Evolutionary conservation across 345 rosid genomes (phyloP).

Genomic region (Populus euphratica): DNA sequence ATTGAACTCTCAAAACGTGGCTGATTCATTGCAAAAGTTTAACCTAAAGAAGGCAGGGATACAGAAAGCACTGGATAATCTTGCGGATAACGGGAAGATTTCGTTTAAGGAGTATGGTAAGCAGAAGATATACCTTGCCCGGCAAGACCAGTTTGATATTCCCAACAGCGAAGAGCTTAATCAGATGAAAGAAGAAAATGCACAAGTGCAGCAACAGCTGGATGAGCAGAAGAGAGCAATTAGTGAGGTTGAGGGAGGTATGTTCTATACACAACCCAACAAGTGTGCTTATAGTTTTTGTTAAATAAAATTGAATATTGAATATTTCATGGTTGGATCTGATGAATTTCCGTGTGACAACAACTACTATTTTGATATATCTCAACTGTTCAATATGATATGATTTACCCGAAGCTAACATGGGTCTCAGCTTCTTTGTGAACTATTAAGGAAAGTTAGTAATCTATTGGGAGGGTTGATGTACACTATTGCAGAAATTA

Average conservation of each 20-base stretch:
- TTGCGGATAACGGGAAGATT: constrained; percentile 67
- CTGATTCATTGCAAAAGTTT: constrained; percentile 83
- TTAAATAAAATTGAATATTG: background rate
- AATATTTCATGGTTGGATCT: background rate
- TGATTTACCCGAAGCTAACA: background rate
- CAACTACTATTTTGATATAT: background rate
- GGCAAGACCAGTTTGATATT: constrained; percentile 87
- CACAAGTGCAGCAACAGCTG: constrained; percentile 56
- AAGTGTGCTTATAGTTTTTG: background rate
- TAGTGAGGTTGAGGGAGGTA: constrained; percentile 72
- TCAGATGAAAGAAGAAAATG: constrained; percentile 76
- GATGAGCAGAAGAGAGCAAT: constrained; percentile 56
- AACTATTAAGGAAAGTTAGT: background rate
- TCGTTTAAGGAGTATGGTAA: constrained; percentile 90
- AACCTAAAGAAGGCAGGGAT: constrained; percentile 86
- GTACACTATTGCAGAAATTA: constrained; percentile 52
- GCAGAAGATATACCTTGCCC: constrained; percentile 89
- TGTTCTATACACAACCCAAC: background rate
- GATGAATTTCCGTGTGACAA: background rate
- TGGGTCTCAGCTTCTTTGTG: background rate
- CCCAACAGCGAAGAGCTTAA: constrained; percentile 76
- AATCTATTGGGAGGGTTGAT: constrained; percentile 1
- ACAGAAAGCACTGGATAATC: constrained; percentile 79
- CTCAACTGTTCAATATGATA: background rate
- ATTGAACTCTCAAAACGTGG: constrained; percentile 76